Evolutionary conservation across 805 yeast genomes (phyloP).

Genomic region (Saturnispora diversa): DNA sequence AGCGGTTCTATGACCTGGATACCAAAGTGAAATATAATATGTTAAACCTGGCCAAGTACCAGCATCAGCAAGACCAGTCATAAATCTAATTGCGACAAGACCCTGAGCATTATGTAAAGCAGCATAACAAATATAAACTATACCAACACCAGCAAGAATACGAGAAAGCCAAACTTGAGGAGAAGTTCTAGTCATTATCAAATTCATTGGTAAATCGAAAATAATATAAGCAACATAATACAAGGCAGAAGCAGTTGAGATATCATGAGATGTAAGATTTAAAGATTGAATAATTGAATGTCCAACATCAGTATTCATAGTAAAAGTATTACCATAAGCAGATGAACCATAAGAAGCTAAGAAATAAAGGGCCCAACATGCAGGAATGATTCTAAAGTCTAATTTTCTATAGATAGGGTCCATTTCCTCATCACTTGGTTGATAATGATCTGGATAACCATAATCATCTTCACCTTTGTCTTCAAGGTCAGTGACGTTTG

Average conservation of each 20-base stretch:
- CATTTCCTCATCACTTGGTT: constrained; percentile 30
- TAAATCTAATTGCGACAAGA: constrained; percentile 60
- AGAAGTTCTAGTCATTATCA: constrained; percentile 71
- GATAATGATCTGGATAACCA: constrained; percentile 14
- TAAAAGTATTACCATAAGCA: constrained; percentile 70
- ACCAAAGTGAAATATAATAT: constrained; percentile 77
- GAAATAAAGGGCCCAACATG: constrained; percentile 72
- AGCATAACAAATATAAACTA: constrained; percentile 67
- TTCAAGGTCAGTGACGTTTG: background rate
- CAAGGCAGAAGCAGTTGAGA: constrained; percentile 69
- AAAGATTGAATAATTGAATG: constrained; percentile 55
- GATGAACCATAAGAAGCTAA: constrained; percentile 70
- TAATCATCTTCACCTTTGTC: background rate
- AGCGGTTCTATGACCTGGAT: constrained; percentile 70
- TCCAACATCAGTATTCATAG: constrained; percentile 59
- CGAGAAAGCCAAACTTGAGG: constrained; percentile 84
- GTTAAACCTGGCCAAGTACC: constrained; percentile 91
- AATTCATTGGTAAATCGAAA: constrained; percentile 84
- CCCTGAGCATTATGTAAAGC: constrained; percentile 51
- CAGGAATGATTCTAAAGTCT: constrained; percentile 70
- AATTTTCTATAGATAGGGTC: constrained; percentile 53
- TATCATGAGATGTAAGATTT: constrained; percentile 44
- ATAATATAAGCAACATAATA: constrained; percentile 77
- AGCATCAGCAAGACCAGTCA: constrained; percentile 72
- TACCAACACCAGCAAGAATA: constrained; percentile 67